Percentiles rank a stretch among this genome's conserved stretches.
These are phyloP conservation scores for Neolentinus lepideus DNA, from an alignment of 1,284 basidiomycete species.

Conservation along the genomic window DNA sequence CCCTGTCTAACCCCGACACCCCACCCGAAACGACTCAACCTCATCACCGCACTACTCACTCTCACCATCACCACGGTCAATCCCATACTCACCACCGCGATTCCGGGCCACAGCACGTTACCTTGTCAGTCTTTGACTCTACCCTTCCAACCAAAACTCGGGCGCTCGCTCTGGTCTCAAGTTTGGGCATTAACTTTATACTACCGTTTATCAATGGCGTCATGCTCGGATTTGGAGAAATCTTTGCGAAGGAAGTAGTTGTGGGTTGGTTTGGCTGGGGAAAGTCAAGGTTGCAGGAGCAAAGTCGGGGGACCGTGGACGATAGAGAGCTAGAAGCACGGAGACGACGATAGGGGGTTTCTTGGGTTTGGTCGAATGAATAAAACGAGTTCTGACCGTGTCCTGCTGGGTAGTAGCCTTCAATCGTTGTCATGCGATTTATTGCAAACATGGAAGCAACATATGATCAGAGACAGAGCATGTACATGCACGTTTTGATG, in stretches of 20 bases:
- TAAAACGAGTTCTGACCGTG: no score
- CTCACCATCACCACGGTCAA: slow-evolving; percentile 13
- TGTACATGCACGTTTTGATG: no score
- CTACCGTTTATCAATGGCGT: slow-evolving; percentile 96
- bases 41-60: slow-evolving; percentile 12
- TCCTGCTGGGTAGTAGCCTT: no score
- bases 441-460: no score
- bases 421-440: no score
- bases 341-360: background rate
- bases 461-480: no score
- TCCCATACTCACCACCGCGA: slow-evolving; percentile 18
- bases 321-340: background rate
- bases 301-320: background rate
- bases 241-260: slow-evolving; percentile 87
- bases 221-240: slow-evolving; percentile 97
- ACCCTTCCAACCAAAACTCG: slow-evolving; percentile 59
- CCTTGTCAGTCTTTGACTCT: slow-evolving; percentile 74
- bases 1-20: slow-evolving; percentile 20
- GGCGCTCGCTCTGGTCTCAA: slow-evolving; percentile 68
- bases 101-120: slow-evolving; percentile 37
- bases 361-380: no score
- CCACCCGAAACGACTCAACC: slow-evolving; percentile 8
- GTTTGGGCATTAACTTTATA: slow-evolving; percentile 86
- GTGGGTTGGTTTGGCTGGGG: slow-evolving; percentile 54
- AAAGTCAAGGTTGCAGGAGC: background rate